Base-by-base conservation (phyloP, 2,329 filamentous ascomycete genomes). In the Cercospora nicotianae region DNA sequence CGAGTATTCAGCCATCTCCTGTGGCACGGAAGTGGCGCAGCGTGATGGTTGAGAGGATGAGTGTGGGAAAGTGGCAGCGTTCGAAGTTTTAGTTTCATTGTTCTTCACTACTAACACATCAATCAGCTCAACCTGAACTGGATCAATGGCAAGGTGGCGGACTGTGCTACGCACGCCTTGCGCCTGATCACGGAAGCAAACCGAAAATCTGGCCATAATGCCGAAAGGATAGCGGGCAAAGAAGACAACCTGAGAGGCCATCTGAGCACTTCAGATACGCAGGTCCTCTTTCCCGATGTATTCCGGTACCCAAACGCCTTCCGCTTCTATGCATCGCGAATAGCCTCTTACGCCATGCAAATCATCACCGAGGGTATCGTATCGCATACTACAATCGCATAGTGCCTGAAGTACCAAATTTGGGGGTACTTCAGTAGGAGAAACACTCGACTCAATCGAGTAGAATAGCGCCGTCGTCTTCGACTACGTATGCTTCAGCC, bases 401-500 rank as follows among this genome's bases (percentile, higher is more conserved):
- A 20, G 51, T 60, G 36, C 45, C 36, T 58, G 20, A 33, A 13
- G 16, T 31, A 31, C 30, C 18, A 26, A 4, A 48, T 20, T 20
- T 48, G 33, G 18, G 20, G 13, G 28, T 36, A 60, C 59, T 30
- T 36, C n/a, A 42, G 18, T 10, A 18, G 13, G n/a, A n/a, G 33
- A 48, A 16, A 5, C 5, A 28, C 42, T 42, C n/a, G 30, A 36
- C 59, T 75, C 74, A 71, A 55, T 77, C 76, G 30, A 77, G 66
- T n/a, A 76, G 36, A 65, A 77, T 77, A 12, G 75, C 72, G 20
- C 75, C 75, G 53, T 75, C 75, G 48, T 75, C 72, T 26, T 74
- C 73, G 8, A 72, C 68, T 8, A 74, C 72, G 26, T 69, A 62
- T 7, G 71, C 69, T 30, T 70, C 67, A n/a, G 70, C 65, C n/a